Conservation (phyloP, 257 asterid genomes). For the Jaltomata sinuosa region DNA sequence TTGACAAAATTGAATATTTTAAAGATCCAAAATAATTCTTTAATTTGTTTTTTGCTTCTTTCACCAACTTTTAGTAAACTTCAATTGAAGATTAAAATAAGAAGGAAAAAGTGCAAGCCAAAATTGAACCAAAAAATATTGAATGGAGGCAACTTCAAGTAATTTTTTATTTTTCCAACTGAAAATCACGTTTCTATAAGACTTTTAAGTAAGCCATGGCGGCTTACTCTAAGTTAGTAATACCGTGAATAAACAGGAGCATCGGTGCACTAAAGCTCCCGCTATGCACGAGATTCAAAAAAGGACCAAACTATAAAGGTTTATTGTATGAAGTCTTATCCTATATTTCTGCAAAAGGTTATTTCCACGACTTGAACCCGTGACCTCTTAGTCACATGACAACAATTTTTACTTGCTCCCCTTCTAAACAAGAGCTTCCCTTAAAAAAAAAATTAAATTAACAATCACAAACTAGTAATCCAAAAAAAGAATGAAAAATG, state of each 20-base stretch:
- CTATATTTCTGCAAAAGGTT: too few relatives aligned
- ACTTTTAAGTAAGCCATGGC: background rate
- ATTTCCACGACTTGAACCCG: too few relatives aligned
- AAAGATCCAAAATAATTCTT: background rate
- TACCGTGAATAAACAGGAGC: background rate
- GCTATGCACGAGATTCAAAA: too few relatives aligned
- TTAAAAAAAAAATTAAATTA: too few relatives aligned
- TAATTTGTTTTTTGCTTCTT: background rate
- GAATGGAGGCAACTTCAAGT: background rate
- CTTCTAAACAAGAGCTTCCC: too few relatives aligned
- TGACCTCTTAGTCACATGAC: too few relatives aligned
- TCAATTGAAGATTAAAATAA: background rate
- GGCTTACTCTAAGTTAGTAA: background rate
- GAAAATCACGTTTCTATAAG: background rate
- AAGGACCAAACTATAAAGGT: too few relatives aligned
- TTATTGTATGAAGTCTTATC: too few relatives aligned
- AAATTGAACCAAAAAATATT: background rate
- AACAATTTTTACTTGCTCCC: too few relatives aligned
- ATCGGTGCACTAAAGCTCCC: too few relatives aligned
- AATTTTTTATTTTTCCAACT: background rate
- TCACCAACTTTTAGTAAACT: background rate
- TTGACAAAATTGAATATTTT: background rate
- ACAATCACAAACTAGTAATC: too few relatives aligned
- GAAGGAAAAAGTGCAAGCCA: background rate
- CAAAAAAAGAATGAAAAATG: too few relatives aligned